Base-by-base conservation (phyloP, 1,284 basidiomycete species). In the Termitomyces sp. region DNA sequence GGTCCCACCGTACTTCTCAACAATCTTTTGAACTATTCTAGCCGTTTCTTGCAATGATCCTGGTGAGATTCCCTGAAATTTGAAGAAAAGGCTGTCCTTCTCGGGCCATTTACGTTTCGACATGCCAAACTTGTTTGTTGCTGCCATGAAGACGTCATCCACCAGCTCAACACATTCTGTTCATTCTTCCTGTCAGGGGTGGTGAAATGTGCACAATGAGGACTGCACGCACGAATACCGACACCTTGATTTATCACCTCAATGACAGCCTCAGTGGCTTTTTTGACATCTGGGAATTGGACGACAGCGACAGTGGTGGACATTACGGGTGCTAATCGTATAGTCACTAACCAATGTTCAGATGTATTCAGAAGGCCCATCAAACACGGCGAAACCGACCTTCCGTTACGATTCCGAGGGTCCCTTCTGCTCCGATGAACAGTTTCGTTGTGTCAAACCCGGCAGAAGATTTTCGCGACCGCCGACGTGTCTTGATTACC, bases 351-450 rank as follows among this genome's bases (percentile, higher is more conserved):
- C 15, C 36, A 24, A 41, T n/a, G 13, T 39, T 30, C 34, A 42
- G 34, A 24, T 41, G 48, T 45, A 10, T 41, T 50, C n/a, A 50
- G 12, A 50, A 46, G 34, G 21, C 15, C 5, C 41, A 34, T 30
- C 31, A 36, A 24, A 21, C 30, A 13, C 7, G 8, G 46, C 50
- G 17, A 40, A 40, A 40, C 70, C 10, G 56, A 86, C 88, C 85
- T 78, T 97, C 94, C 0, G 92, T 95, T 33, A 98, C 81, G 53
- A 98, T 92, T 0, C 95, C 95, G 24, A 98, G 73, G 0, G 94
- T 98, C 1, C 95, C 95, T 67, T 98, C 95, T 0, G 94, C 91
- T 17, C 95, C 94, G 51, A 97, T 90, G 72, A 98, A 98, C 15
- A 98, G 70, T 63, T 95, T 94, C 1, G 93, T 95, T 1, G 84